phyloP scores from a whole-genome alignment of 202 grass and related monocot genomes.

The Schoenoplectus triqueter region DNA sequence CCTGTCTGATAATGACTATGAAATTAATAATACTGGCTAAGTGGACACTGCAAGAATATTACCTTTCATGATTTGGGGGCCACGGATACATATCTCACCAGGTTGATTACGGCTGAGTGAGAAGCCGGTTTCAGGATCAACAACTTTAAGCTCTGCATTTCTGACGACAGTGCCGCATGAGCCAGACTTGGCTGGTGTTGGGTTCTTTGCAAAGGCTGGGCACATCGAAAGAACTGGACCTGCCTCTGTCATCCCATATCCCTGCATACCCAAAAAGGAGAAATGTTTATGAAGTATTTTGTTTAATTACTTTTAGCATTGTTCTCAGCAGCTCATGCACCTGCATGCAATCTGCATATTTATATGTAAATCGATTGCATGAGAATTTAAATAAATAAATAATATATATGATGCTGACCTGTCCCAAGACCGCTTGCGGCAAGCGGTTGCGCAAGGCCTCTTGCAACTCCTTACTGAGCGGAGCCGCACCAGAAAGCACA shows the following conservation, averaged over 20 bases:
- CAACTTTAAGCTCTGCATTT: constrained; percentile 88
- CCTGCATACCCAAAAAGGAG: constrained; percentile 38
- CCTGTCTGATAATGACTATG: background rate
- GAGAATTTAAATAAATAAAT: background rate
- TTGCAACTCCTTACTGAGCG: constrained; percentile 83
- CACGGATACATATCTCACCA: constrained; percentile 98
- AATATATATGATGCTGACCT: constrained; percentile 47
- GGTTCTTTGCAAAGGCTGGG: constrained; percentile 81
- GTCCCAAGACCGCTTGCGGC: constrained; percentile 77
- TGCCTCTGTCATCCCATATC: constrained; percentile 97
- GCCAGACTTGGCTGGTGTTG: constrained; percentile 58
- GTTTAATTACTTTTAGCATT: too few relatives aligned
- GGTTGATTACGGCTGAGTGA: constrained; percentile 67
- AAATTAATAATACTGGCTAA: background rate
- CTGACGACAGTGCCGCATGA: constrained; percentile 90
- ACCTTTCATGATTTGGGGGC: constrained; percentile 98
- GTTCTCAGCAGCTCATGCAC: too few relatives aligned
- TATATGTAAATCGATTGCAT: background rate
- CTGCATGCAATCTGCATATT: background rate
- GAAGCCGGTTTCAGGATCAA: constrained; percentile 79
- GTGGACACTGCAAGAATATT: background rate
- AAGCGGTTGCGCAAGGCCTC: constrained; percentile 61
- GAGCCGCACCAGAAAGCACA: constrained; percentile 83
- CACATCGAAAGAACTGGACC: constrained; percentile 98
- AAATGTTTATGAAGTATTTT: background rate